Evolutionary conservation across 2,329 filamentous ascomycete species (phyloP).

Genomic region (Lizonia empirigonia): DNA sequence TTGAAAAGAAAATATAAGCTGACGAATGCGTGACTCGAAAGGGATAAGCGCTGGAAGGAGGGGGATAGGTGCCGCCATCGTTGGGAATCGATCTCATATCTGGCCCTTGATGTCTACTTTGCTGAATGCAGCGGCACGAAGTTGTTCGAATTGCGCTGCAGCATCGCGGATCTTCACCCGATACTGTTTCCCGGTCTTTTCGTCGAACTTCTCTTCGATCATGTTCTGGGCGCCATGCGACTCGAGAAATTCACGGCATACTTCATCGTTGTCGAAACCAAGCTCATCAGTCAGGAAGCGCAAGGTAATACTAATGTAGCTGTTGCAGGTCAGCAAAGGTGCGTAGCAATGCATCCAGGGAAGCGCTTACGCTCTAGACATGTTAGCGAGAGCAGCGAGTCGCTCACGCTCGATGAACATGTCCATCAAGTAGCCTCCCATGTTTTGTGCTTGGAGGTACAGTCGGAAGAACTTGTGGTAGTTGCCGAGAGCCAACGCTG

Average conservation of each 20-base stretch:
- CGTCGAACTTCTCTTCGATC: slow-evolving; percentile 73
- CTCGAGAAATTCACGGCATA: slow-evolving; percentile 88
- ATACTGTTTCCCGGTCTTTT: slow-evolving; percentile 22
- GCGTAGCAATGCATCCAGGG: no score
- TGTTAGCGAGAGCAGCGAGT: slow-evolving; percentile 84
- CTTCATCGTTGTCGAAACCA: slow-evolving; percentile 89
- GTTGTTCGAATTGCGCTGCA: slow-evolving; percentile 69
- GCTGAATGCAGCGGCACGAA: slow-evolving; percentile 75
- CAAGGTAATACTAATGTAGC: slow-evolving; percentile 89
- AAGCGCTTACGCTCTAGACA: slow-evolving; percentile 91
- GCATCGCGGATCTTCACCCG: slow-evolving; percentile 66
- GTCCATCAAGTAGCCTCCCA: slow-evolving; percentile 98
- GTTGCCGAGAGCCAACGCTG: slow-evolving; percentile 89
- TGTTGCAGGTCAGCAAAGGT: slow-evolving; percentile 60
- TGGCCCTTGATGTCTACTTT: slow-evolving; percentile 97
- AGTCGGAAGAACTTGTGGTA: slow-evolving; percentile 98
- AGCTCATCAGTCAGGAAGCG: slow-evolving; percentile 95
- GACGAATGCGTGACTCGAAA: slow-evolving; percentile 19
- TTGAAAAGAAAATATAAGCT: slow-evolving; percentile 23
- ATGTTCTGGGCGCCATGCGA: slow-evolving; percentile 77
- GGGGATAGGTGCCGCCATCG: slow-evolving; percentile 7
- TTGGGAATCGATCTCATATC: slow-evolving; percentile 64
- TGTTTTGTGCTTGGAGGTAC: slow-evolving; percentile 91
- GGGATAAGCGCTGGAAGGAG: slow-evolving; percentile 1
- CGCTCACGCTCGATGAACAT: slow-evolving; percentile 97